Evolutionary conservation across 2,329 filamentous ascomycete species (phyloP).

Genomic region (Pseudogymnoascus sp.): DNA sequence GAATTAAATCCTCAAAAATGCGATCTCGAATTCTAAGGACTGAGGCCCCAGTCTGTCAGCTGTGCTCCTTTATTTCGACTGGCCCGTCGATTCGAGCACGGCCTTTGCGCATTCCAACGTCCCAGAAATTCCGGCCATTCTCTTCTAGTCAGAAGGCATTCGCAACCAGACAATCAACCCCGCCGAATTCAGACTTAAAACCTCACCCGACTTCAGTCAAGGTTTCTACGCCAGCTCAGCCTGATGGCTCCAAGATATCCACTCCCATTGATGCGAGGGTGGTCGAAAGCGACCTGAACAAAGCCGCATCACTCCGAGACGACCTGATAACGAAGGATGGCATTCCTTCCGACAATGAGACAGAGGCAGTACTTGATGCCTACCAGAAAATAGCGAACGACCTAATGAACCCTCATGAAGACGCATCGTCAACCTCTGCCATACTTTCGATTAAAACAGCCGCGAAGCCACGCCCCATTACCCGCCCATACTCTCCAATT

Average conservation of each 20-base stretch:
- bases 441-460: slow-evolving; percentile 39
- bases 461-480: slow-evolving; percentile 14
- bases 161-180: slow-evolving; percentile 10
- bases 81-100: slow-evolving; percentile 8
- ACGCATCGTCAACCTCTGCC: slow-evolving; percentile 41
- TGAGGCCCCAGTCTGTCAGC: slow-evolving; percentile 35
- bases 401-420: slow-evolving; percentile 20
- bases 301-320: slow-evolving; percentile 19
- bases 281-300: slow-evolving; percentile 19
- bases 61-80: slow-evolving; percentile 33
- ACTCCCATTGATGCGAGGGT: slow-evolving; percentile 15
- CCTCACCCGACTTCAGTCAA: not conserved
- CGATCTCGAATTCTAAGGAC: slow-evolving; percentile 30
- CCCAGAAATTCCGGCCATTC: slow-evolving; percentile 18
- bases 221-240: not conserved
- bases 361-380: slow-evolving; percentile 15
- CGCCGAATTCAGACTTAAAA: not conserved
- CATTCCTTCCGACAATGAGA: slow-evolving; percentile 22
- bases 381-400: slow-evolving; percentile 22
- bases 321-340: slow-evolving; percentile 18
- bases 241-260: not conserved
- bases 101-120: slow-evolving; percentile 16
- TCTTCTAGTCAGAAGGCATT: slow-evolving; percentile 17
- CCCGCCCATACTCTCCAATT: slow-evolving; percentile 16
- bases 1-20: slow-evolving; percentile 28